Base-by-base conservation (phyloP, 768 basidiomycete species). In the Tulasnella sp. region DNA sequence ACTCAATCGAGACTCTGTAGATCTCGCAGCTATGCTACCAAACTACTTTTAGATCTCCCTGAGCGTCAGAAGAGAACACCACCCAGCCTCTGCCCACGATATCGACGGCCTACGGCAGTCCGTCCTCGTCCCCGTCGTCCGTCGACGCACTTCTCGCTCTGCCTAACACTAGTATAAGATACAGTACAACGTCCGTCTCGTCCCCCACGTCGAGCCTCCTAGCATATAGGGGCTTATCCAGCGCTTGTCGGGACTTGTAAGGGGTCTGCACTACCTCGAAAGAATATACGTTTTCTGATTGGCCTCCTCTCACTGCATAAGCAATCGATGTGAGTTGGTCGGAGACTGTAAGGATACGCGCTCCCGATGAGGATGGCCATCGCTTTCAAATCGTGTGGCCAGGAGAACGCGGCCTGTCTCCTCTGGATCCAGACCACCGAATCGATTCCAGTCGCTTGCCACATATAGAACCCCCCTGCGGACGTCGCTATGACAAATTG, bases 171-270 rank as follows among this genome's bases (percentile, higher is more conserved):
- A 34, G 9, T 8, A 27, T 31, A 68, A 68, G 62, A 34, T 21
- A 14, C 34, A 31, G 7, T 16, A 34, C 12, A 14, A 34, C 27
- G 62, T 5, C 14, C 62, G 8, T 68, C 62, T 16, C 10, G 62
- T 14, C 31, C 34, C n/a, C 27, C 14, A 1, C 62, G 31, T 18
- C n/a, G 34, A 68, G 27, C 34, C 62, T 68, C 62, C 62, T 68
- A 68, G 62, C 62, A n/a, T 34, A 68, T 68, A 68, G 62, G 62
- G 62, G 62, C 62, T 68, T 68, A 68, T 68, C 62, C 62, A n/a
- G 8, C 24, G 10, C 48, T 21, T 16, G 46, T 16, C 18, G n/a
- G n/a, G 58, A n/a, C 52, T 56, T 58, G 24, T 31, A 58, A 24
- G 56, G 56, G 56, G 24, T 16, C 62, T 27, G n/a, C 62, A 1